phyloP scores from a whole-genome alignment of 768 basidiomycete genomes.

The Lactarius quietus region DNA sequence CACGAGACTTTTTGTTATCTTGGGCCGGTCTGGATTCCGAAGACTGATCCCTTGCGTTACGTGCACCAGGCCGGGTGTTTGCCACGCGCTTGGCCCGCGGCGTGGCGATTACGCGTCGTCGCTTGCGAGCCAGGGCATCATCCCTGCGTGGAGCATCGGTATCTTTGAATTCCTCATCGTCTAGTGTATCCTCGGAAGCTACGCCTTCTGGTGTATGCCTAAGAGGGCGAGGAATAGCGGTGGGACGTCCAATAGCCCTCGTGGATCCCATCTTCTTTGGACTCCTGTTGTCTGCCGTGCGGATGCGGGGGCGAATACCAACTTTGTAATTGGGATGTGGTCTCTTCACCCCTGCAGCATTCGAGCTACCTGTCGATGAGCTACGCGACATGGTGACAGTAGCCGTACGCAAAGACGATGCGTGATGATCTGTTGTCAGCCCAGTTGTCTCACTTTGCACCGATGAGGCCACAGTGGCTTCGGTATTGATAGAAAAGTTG shows the following conservation, averaged over 20 bases:
- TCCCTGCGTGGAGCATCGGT: neutral
- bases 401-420: constrained; percentile 32
- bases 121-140: constrained; percentile 18
- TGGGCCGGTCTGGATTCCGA: constrained; percentile 6
- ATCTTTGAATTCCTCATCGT: constrained; percentile 19
- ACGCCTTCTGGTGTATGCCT: constrained; percentile 11
- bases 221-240: constrained; percentile 10
- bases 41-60: constrained; percentile 2
- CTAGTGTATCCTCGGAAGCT: constrained; percentile 24
- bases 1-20: constrained; percentile 4
- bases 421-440: constrained; percentile 33
- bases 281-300: constrained; percentile 5
- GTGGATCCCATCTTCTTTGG: constrained; percentile 7
- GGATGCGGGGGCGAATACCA: constrained; percentile 16
- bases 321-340: constrained; percentile 25
- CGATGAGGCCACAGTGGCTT: constrained; percentile 28
- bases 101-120: constrained; percentile 15
- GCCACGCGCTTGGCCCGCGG: neutral
- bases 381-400: constrained; percentile 29
- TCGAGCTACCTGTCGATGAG: constrained; percentile 25
- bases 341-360: constrained; percentile 31
- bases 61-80: constrained; percentile 8
- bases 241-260: constrained; percentile 12
- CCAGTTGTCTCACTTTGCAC: constrained; percentile 28
- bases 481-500: constrained; percentile 22